Base-by-base conservation (phyloP, 164 flowering plant genomes). In the Tinospora cordifolia region DNA sequence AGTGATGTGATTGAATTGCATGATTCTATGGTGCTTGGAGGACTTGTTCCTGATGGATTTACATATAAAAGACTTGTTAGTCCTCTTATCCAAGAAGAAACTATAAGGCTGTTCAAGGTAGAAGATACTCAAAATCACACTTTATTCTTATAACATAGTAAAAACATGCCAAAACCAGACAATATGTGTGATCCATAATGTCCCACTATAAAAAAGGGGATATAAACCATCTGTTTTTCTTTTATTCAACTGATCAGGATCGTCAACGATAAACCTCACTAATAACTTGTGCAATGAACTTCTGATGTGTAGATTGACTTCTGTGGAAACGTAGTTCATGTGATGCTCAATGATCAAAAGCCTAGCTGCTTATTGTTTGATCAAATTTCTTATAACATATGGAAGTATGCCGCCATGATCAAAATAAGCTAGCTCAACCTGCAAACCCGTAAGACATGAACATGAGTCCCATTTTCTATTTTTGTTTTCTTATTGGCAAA, bases 351-450 rank as follows among this genome's bases (percentile, higher is more conserved):
- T 25, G 36, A 17, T 67, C 34, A 38, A 67, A 62, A 73, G 44
- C 27, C 41, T n/a, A 22, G 25, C 22, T 26, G 34, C 7, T 68
- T 73, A 75, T 15, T 73, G 36, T 58, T 74, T 74, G 24, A 69
- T 69, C 72, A 81, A 68, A 72, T 73, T 74, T n/a, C 83, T 59
- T 27, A 78, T 71, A 19, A 76, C 83, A 47, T 81, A 81, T 26
- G 76, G 81, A 36, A 81, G 83, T 62, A 81, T 81, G 71, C 83
- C 83, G 2, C 83, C 81, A 44, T 81, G 77, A 34, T 81, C 73
- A 14, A 81, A 81, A 65, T 81, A 81, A 38, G 74, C 81, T 72
- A 78, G 69, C 67, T 81, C 83, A 7, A 81, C 81, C 83, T 81
- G 71, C 70, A 74, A 36, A 54, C 22, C 17, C 25, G 72, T 41